Percentiles rank a stretch among this genome's conserved stretches.
phyloP scores from a whole-genome alignment of 2,329 filamentous ascomycete genomes.

The Exophiala phaeomuriformis region DNA sequence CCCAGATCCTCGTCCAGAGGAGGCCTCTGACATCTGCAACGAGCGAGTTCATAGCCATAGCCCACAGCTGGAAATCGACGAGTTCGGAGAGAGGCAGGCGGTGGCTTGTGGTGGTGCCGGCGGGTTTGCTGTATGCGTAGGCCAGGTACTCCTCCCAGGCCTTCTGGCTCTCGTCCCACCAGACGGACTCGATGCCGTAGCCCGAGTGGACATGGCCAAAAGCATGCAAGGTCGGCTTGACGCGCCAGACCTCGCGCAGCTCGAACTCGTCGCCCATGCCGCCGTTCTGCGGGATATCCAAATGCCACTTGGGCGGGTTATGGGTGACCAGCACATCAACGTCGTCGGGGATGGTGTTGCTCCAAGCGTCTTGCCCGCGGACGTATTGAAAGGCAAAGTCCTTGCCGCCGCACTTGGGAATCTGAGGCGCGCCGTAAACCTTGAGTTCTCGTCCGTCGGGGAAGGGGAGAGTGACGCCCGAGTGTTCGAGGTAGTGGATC shows the following conservation, averaged over 20 bases:
- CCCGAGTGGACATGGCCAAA: conserved; percentile 81
- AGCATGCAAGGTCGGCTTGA: conserved; percentile 67
- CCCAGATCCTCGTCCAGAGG: conserved; percentile 56
- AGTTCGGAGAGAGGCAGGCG: conserved; percentile 34
- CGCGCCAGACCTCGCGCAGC: conserved; percentile 64
- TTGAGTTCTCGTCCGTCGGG: conserved; percentile 52
- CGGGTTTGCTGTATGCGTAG: conserved; percentile 31
- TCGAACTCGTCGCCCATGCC: conserved; percentile 65
- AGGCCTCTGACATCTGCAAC: conserved; percentile 49
- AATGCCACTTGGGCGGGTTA: conserved; percentile 66
- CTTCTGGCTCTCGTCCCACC: conserved; percentile 66
- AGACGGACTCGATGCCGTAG: conserved; percentile 60
- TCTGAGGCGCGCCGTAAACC: conserved; percentile 74
- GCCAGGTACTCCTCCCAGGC: conserved; percentile 59
- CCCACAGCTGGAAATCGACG: conserved; percentile 40
- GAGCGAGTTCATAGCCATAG: conserved; percentile 45
- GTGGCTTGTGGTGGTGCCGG: conserved; percentile 20
- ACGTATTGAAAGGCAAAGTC: conserved; percentile 74
- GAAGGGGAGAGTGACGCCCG: conserved; percentile 57
- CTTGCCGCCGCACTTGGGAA: conserved; percentile 65
- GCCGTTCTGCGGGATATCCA: conserved; percentile 46
- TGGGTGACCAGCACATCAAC: conserved; percentile 78
- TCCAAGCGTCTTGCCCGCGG: conserved; percentile 61
- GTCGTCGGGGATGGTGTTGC: conserved; percentile 59
- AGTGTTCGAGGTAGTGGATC: conserved; percentile 69